phyloP scores from a whole-genome alignment of 495 filamentous ascomycete species.

The Aspergillus wentii region DNA sequence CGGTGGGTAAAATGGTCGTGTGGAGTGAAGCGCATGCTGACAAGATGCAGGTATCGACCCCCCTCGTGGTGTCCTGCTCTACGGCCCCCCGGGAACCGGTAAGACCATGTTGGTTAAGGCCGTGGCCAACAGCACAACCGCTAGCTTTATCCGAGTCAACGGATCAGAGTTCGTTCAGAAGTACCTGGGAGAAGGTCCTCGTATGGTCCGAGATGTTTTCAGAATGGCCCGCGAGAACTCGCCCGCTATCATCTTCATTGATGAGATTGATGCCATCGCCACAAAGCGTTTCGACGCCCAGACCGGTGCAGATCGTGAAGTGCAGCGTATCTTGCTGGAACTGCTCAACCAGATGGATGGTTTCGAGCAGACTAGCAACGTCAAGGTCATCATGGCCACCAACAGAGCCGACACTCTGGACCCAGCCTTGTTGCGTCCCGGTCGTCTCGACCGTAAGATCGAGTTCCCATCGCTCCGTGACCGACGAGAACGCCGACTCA shows the following conservation, averaged over 20 bases:
- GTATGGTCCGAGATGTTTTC: conserved; percentile 99
- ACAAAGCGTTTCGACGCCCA: conserved; percentile 99
- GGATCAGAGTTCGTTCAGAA: conserved; percentile 99
- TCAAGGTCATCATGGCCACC: conserved; percentile 99
- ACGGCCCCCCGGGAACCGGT: conserved; percentile 93
- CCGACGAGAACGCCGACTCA: conserved; percentile 86
- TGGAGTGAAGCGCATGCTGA: conserved; percentile 24
- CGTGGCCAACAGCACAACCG: conserved; percentile 95
- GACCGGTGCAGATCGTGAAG: conserved; percentile 94
- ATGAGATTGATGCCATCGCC: conserved; percentile 98
- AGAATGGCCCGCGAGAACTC: conserved; percentile 98
- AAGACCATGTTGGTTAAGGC: conserved; percentile 99
- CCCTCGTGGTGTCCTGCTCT: conserved; percentile 90
- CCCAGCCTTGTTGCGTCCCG: conserved; percentile 87
- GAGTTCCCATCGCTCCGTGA: conserved; percentile 92
- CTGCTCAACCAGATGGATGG: conserved; percentile 99
- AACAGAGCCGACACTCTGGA: conserved; percentile 97
- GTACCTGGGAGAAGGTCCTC: conserved; percentile 93
- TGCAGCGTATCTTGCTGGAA: conserved; percentile 95
- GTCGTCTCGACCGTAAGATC: conserved; percentile 95
- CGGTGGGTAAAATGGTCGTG: too few relatives aligned
- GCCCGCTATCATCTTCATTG: conserved; percentile 98
- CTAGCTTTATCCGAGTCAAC: conserved; percentile 96
- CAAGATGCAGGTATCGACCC: conserved; percentile 75
- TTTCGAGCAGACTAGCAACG: conserved; percentile 96